These are phyloP conservation scores for Stagonosporopsis rhizophila DNA, from an alignment of 2,329 filamentous ascomycete species.

Conservation along the genomic window DNA sequence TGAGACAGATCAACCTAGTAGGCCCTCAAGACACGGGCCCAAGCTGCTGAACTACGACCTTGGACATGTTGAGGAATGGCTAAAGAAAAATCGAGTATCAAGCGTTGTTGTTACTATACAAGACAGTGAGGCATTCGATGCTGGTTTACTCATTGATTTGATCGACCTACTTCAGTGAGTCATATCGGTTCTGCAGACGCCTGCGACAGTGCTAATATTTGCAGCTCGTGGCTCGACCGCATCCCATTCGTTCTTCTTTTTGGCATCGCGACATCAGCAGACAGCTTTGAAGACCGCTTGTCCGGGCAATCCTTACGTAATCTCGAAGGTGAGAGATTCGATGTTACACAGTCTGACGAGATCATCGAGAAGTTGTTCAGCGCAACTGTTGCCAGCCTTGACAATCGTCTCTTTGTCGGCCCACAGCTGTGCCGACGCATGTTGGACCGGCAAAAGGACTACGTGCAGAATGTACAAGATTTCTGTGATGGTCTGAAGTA, in stretches of 20 bases:
- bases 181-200: background rate
- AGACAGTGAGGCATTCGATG: conserved; percentile 84
- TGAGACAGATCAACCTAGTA: conserved; percentile 22
- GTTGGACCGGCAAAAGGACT: conserved; percentile 76
- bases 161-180: conserved; percentile 72
- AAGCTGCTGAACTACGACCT: conserved; percentile 81
- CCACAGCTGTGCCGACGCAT: conserved; percentile 67
- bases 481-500: conserved; percentile 77
- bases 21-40: conserved; percentile 58
- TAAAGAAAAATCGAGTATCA: conserved; percentile 60
- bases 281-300: conserved; percentile 77
- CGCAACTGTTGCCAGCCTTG: conserved; percentile 65
- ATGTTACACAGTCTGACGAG: conserved; percentile 74
- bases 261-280: conserved; percentile 81
- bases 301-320: conserved; percentile 71
- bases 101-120: conserved; percentile 77
- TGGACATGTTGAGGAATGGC: conserved; percentile 69
- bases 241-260: conserved; percentile 81
- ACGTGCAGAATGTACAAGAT: conserved; percentile 76
- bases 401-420: conserved; percentile 68
- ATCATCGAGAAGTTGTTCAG: conserved; percentile 77
- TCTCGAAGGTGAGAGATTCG: conserved; percentile 75
- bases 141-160: conserved; percentile 72
- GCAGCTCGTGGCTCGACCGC: conserved; percentile 72
- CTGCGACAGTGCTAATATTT: conserved; percentile 27